Conservation (phyloP, 1,139 yeast genomes). For the Pneumocystis murina region DNA sequence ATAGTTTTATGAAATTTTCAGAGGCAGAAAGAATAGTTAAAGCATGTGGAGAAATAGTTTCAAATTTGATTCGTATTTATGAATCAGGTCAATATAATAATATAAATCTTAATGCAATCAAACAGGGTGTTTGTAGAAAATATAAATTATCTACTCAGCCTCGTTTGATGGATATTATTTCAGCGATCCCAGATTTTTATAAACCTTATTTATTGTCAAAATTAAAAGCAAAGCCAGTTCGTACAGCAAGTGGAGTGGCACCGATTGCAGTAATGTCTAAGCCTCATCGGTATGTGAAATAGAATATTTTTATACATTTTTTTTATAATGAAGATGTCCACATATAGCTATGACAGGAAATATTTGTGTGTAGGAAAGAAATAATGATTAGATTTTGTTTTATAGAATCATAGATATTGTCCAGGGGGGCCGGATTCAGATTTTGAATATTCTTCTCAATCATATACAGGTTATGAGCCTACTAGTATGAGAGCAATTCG, state of each 20-base stretch:
- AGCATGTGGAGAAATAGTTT: constrained; percentile 13
- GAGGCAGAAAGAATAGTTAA: constrained; percentile 4
- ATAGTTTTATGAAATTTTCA: background rate
- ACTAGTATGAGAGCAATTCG: constrained; percentile 97
- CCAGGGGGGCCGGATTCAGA: constrained; percentile 99
- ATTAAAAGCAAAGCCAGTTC: constrained; percentile 90
- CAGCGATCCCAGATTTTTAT: constrained; percentile 91
- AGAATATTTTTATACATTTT: constrained; percentile 84
- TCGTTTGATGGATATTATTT: constrained; percentile 80
- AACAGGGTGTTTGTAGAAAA: constrained; percentile 72
- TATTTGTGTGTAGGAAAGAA: constrained; percentile 49
- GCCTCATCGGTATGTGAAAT: constrained; percentile 39
- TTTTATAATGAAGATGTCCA: constrained; percentile 98
- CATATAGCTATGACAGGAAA: constrained; percentile 98
- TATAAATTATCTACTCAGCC: constrained; percentile 89
- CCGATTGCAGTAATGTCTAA: constrained; percentile 20
- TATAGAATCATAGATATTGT: constrained; percentile 37
- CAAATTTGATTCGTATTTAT: constrained; percentile 10
- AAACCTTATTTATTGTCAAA: constrained; percentile 83
- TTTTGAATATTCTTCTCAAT: constrained; percentile 93
- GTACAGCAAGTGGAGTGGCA: constrained; percentile 68
- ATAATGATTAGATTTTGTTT: background rate
- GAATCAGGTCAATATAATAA: constrained; percentile 28
- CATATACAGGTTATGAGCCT: constrained; percentile 97
- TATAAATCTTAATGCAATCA: constrained; percentile 78